phyloP scores from a whole-genome alignment of 2,329 filamentous ascomycete genomes.

The Trichophyton mentagrophytes region DNA sequence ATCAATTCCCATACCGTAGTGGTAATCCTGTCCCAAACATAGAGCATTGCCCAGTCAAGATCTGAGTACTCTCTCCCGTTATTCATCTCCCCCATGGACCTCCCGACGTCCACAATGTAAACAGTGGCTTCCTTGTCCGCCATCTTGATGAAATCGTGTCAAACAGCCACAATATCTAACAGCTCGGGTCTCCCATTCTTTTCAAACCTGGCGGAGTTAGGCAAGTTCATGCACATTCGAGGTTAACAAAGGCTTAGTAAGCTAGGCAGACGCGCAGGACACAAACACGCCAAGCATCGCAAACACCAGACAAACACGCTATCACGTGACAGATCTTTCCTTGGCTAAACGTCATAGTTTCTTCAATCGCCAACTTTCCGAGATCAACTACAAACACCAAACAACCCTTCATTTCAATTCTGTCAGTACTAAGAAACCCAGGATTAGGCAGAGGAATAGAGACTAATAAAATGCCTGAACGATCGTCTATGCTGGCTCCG shows the following conservation, averaged over 20 bases:
- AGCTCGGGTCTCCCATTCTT: not conserved
- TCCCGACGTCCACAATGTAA: conserved; percentile 79
- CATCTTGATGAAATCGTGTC: conserved; percentile 42
- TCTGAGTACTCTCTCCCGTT: conserved; percentile 63
- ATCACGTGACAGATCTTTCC: conserved; percentile 25
- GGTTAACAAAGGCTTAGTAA: not conserved
- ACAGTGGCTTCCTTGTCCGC: conserved; percentile 85
- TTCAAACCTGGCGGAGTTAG: too few relatives aligned
- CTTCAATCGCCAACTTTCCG: not conserved
- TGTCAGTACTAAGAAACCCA: not conserved
- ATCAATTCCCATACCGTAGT: conserved; percentile 43
- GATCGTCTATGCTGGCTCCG: conserved; percentile 9
- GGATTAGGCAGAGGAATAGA: not conserved
- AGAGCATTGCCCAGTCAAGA: conserved; percentile 78
- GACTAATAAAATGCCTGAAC: conserved; percentile 7
- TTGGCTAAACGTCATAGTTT: not conserved
- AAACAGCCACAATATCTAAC: not conserved
- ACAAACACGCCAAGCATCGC: conserved; percentile 20
- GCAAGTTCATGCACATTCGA: not conserved
- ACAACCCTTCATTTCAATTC: not conserved
- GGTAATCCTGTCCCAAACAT: conserved; percentile 88
- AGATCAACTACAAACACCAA: not conserved
- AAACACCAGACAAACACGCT: conserved; percentile 18
- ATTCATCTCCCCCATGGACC: conserved; percentile 64
- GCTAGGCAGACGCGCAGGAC: conserved; percentile 33